Percentiles rank a stretch among this genome's conserved stretches.
phyloP scores from a whole-genome alignment of 306 rosid genomes.

The Phaseolus lunatus region DNA sequence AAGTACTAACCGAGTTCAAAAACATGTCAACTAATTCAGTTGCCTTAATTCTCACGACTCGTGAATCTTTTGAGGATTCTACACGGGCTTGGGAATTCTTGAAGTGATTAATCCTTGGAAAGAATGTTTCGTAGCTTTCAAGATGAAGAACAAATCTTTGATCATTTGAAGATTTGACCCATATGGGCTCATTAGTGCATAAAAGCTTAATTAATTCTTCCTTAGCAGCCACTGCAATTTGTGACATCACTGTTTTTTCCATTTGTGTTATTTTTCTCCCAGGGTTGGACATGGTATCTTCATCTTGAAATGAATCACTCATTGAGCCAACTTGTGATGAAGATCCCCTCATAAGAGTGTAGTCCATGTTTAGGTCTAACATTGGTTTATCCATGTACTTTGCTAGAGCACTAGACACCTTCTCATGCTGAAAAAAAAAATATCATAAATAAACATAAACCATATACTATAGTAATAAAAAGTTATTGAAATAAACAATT shows the following conservation, averaged over 20 bases:
- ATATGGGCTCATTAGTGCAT: conserved; percentile 54
- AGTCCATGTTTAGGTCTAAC: conserved; percentile 26
- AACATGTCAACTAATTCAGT: conserved; percentile 56
- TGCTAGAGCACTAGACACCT: conserved; percentile 48
- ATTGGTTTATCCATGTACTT: conserved; percentile 49
- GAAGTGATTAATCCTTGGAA: conserved; percentile 50
- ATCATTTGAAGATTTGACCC: conserved; percentile 53
- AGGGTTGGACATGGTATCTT: neutral
- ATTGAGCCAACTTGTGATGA: conserved; percentile 27
- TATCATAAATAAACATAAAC: neutral
- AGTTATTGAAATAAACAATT: too few relatives aligned
- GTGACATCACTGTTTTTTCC: conserved; percentile 56
- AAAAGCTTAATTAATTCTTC: conserved; percentile 59
- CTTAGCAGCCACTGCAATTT: conserved; percentile 50
- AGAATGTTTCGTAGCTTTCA: conserved; percentile 49
- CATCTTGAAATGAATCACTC: neutral
- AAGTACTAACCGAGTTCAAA: conserved; percentile 57
- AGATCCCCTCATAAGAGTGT: conserved; percentile 25
- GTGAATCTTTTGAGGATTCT: conserved; percentile 73
- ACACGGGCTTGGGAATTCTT: conserved; percentile 33
- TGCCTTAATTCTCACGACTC: conserved; percentile 50
- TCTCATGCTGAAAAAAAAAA: conserved; percentile 62
- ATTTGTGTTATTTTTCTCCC: conserved; percentile 33
- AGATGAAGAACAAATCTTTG: conserved; percentile 50
- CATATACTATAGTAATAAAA: neutral